A percentile compares a stretch with the other conserved stretches of the same genome.
These are phyloP conservation scores for Acer negundo DNA, from an alignment of 345 rosid genomes.

Conservation along the genomic window DNA sequence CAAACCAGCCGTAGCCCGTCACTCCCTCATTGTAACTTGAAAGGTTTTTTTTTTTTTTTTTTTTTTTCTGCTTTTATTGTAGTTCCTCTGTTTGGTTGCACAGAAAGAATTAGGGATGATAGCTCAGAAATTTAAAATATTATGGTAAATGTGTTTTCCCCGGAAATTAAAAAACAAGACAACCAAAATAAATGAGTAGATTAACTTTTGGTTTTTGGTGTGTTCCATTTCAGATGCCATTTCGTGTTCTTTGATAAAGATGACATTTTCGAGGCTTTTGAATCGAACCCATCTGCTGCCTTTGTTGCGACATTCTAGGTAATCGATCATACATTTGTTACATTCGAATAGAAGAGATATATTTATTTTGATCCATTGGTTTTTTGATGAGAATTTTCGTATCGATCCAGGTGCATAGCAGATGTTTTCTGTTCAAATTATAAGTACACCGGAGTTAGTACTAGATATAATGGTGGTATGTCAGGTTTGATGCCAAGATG, in stretches of 20 bases:
- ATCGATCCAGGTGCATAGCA: conserved; percentile 31
- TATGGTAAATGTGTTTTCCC: neutral
- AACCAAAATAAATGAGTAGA: neutral
- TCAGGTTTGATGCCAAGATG: conserved; percentile 27
- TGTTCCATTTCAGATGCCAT: conserved; percentile 1
- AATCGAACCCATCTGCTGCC: conserved; percentile 16
- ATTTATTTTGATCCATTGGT: neutral
- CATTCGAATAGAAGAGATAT: neutral
- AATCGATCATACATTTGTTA: neutral
- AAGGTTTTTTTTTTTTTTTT: neutral
- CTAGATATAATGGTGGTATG: conserved; percentile 15
- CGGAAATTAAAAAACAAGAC: neutral
- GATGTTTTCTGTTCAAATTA: conserved; percentile 29
- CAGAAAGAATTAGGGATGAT: neutral
- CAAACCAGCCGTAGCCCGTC: no score
- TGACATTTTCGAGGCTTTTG: conserved; percentile 37
- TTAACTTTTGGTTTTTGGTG: neutral
- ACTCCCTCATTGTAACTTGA: neutral
- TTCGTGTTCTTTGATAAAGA: conserved; percentile 11
- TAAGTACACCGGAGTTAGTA: conserved; percentile 26
- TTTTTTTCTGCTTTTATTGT: neutral
- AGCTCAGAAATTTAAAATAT: no score
- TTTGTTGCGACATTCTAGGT: conserved; percentile 29
- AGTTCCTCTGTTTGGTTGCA: neutral
- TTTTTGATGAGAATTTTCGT: conserved; percentile 20